Evolutionary conservation across 768 basidiomycete genomes (phyloP).

Genomic region (Xerocomellus intermedius): DNA sequence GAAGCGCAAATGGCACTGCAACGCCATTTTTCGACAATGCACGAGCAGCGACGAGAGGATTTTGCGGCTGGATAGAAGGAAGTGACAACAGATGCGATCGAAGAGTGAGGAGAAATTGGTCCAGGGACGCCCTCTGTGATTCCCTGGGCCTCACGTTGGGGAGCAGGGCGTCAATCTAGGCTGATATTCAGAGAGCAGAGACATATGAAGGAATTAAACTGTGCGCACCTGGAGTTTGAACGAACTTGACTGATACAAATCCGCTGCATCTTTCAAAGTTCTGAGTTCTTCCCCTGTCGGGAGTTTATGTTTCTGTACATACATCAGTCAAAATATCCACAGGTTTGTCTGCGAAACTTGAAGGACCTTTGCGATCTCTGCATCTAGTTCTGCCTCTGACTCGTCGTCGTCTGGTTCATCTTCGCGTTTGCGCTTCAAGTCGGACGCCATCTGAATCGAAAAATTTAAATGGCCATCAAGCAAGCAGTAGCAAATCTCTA

Average conservation of each 20-base stretch:
- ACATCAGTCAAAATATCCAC: neutral
- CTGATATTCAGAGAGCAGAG: slow-evolving; percentile 9
- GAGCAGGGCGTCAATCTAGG: slow-evolving; percentile 75
- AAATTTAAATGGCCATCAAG: neutral
- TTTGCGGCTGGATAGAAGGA: slow-evolving; percentile 52
- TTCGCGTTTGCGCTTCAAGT: slow-evolving; percentile 30
- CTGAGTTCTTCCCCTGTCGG: slow-evolving; percentile 72
- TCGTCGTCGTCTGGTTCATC: slow-evolving; percentile 2
- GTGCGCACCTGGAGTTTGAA: slow-evolving; percentile 78
- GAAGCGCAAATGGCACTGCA: slow-evolving; percentile 66
- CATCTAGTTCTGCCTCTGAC: neutral
- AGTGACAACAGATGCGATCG: slow-evolving; percentile 64
- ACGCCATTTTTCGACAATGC: slow-evolving; percentile 52
- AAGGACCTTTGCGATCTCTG: slow-evolving; percentile 17
- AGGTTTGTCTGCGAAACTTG: neutral
- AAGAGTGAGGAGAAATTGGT: slow-evolving; percentile 65
- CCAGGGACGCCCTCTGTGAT: slow-evolving; percentile 54
- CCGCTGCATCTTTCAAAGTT: slow-evolving; percentile 67
- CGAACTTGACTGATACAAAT: slow-evolving; percentile 72
- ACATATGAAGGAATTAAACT: neutral
- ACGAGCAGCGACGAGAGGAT: slow-evolving; percentile 66
- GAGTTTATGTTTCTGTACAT: slow-evolving; percentile 39
- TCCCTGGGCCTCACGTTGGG: slow-evolving; percentile 69
- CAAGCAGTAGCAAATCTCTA: neutral
- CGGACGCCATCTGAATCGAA: slow-evolving; percentile 18